These are phyloP conservation scores for Candida loeiensis DNA, from an alignment of 805 yeast genomes.

Conservation along the genomic window DNA sequence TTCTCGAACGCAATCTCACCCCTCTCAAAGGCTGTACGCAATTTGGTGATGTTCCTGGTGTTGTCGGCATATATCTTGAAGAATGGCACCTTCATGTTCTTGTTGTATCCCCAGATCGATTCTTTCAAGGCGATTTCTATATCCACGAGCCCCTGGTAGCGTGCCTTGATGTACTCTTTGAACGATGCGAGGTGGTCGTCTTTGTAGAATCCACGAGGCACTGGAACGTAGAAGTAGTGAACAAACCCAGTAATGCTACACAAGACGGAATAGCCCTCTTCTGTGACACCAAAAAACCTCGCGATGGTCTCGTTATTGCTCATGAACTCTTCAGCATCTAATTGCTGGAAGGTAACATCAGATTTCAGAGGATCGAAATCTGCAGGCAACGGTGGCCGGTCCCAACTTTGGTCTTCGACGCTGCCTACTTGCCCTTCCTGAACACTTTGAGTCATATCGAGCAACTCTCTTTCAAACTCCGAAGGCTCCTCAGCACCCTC, in stretches of 20 bases:
- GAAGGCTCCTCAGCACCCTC: constrained; percentile 31
- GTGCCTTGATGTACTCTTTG: constrained; percentile 41
- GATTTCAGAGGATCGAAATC: constrained; percentile 44
- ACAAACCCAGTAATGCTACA: constrained; percentile 86
- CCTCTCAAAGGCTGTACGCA: constrained; percentile 79
- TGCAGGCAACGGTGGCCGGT: constrained; percentile 54
- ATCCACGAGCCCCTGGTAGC: constrained; percentile 56
- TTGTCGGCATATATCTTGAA: constrained; percentile 68
- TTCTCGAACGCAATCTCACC: constrained; percentile 69
- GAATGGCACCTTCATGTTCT: constrained; percentile 73
- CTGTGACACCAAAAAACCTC: constrained; percentile 90
- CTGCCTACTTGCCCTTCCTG: constrained; percentile 16
- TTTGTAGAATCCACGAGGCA: constrained; percentile 70
- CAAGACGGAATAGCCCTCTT: constrained; percentile 79
- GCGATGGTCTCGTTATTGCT: constrained; percentile 56
- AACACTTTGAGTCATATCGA: constrained; percentile 32
- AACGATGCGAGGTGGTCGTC: constrained; percentile 50
- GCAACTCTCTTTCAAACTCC: constrained; percentile 39
- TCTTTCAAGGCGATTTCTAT: constrained; percentile 71
- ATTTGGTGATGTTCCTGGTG: constrained; percentile 60
- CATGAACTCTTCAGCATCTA: constrained; percentile 80
- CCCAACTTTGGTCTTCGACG: constrained; percentile 41
- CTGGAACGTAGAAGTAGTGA: constrained; percentile 90
- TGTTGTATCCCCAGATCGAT: constrained; percentile 91
- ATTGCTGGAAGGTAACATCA: constrained; percentile 79